Conservation (phyloP, 139 green algal genomes). For the Micromonas commoda region DNA sequence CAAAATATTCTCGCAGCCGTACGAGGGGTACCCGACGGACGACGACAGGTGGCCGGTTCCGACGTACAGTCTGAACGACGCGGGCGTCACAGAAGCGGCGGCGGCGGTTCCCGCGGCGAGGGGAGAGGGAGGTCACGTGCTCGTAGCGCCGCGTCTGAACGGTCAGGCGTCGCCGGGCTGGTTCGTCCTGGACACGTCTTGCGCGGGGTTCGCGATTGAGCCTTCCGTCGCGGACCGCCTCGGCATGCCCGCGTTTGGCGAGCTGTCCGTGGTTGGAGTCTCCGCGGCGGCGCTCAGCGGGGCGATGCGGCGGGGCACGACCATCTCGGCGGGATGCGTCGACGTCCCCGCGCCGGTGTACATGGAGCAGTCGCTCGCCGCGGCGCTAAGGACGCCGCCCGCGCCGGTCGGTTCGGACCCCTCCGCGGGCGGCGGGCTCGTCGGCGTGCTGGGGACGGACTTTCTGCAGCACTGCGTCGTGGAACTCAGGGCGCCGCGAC, state of each 20-base stretch:
- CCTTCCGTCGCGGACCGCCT: background rate
- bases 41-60: background rate
- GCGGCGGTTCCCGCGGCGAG: background rate
- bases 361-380: constrained; percentile 19
- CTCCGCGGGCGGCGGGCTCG: background rate
- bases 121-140: constrained; percentile 12
- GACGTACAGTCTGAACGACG: background rate
- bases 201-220: background rate
- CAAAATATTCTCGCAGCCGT: background rate
- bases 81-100: background rate
- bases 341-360: background rate
- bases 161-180: background rate
- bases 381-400: background rate
- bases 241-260: background rate
- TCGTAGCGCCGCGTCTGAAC: background rate
- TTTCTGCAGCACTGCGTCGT: background rate
- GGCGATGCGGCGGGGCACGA: background rate
- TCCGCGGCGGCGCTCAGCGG: background rate
- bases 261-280: background rate
- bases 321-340: background rate
- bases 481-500: background rate
- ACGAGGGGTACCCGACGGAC: background rate
- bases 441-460: background rate
- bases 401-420: too few species aligned
- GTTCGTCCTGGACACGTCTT: constrained; percentile 10